These are phyloP conservation scores for Apodospora peruviana DNA, from an alignment of 495 filamentous ascomycete genomes.

Conservation along the genomic window DNA sequence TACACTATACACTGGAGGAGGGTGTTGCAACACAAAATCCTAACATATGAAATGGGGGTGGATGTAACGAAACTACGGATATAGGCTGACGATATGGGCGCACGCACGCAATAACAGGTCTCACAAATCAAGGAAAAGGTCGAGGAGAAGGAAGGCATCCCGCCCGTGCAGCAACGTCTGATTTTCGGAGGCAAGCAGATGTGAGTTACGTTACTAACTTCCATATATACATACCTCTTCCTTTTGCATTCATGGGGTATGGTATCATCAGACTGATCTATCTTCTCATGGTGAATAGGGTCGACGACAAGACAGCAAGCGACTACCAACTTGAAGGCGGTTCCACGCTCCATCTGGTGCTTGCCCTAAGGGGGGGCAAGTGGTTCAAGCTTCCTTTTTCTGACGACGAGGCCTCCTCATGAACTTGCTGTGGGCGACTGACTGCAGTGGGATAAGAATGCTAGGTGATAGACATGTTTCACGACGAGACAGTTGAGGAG, in stretches of 20 bases:
- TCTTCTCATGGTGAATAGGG: conserved; percentile 47
- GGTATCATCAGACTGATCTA: no score
- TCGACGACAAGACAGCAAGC: conserved; percentile 79
- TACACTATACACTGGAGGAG: no score
- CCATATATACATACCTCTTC: background rate
- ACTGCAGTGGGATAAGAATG: no score
- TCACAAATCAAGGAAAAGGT: conserved; percentile 96
- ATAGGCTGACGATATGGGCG: background rate
- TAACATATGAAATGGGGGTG: no score
- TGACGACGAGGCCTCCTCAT: no score
- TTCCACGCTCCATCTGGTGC: conserved; percentile 88
- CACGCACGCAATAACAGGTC: conserved; percentile 49
- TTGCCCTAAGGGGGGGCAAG: conserved; percentile 79
- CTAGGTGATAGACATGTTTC: no score
- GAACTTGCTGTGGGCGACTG: no score
- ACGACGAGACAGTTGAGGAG: no score
- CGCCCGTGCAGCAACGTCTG: conserved; percentile 91
- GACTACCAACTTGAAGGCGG: conserved; percentile 91
- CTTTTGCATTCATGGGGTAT: no score
- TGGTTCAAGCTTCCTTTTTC: no score
- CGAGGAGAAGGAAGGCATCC: conserved; percentile 97
- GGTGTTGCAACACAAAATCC: no score
- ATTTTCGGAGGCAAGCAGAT: conserved; percentile 98
- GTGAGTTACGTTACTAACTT: conserved; percentile 41
- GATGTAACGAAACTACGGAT: background rate